A percentile compares a stretch with the other conserved stretches of the same genome.
Conservation (phyloP, 345 rosid species). For the Capsella bursapastoris region DNA sequence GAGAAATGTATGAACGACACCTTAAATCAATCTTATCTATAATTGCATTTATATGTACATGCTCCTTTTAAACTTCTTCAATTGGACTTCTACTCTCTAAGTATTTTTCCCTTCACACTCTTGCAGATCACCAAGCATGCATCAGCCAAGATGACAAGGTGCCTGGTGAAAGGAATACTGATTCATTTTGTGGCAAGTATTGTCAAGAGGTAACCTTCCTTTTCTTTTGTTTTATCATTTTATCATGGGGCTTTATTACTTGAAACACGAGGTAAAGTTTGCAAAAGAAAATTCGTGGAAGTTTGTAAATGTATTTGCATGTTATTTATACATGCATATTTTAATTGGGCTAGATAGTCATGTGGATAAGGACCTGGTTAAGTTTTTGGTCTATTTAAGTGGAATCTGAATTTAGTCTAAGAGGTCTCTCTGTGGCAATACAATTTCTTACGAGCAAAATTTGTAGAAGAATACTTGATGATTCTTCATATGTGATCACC, state of each 20-base stretch:
- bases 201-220: constrained; percentile 76
- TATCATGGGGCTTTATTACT: constrained; percentile 44
- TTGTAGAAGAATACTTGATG: neutral
- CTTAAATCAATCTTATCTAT: neutral
- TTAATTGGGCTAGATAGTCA: neutral
- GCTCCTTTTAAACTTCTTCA: constrained; percentile 27
- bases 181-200: constrained; percentile 74
- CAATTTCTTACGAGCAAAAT: neutral
- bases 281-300: neutral
- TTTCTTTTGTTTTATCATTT: constrained; percentile 41
- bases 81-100: constrained; percentile 14
- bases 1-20: constrained; percentile 70
- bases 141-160: constrained; percentile 46
- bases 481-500: constrained; percentile 13
- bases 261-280: constrained; percentile 8
- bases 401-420: constrained; percentile 5
- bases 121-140: constrained; percentile 82
- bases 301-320: constrained; percentile 3
- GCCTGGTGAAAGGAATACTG: constrained; percentile 37
- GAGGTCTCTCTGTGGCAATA: neutral
- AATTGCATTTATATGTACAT: constrained; percentile 3
- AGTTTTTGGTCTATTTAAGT: neutral
- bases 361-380: neutral
- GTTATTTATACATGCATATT: constrained; percentile 8
- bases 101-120: constrained; percentile 34